Conservation (phyloP, 2,329 filamentous ascomycete species). For the Esteya vermicola region DNA sequence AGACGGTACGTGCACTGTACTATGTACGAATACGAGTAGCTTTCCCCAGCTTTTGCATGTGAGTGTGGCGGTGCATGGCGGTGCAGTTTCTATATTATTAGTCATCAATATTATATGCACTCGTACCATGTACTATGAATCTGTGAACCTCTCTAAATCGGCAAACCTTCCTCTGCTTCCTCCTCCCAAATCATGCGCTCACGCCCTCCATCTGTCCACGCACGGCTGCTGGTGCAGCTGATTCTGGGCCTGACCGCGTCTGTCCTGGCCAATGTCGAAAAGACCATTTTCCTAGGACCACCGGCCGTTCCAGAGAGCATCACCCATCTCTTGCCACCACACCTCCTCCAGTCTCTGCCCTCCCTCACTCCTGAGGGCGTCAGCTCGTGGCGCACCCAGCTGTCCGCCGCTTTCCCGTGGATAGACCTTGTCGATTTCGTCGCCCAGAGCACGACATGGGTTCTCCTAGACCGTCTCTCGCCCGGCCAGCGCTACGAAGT, state of each 20-base stretch:
- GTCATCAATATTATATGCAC: too few relatives aligned
- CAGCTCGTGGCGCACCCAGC: conserved; percentile 40
- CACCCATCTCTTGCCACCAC: conserved; percentile 44
- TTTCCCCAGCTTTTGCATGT: conserved; percentile 1
- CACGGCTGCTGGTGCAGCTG: too few relatives aligned
- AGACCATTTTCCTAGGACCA: conserved; percentile 74
- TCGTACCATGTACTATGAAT: too few relatives aligned
- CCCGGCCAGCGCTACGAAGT: conserved; percentile 74
- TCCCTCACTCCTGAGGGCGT: conserved; percentile 4
- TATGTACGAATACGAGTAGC: too few relatives aligned
- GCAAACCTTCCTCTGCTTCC: too few relatives aligned
- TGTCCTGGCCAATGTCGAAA: conserved; percentile 66
- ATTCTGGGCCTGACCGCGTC: conserved; percentile 6
- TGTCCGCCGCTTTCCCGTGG: conserved; percentile 56
- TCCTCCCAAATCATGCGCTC: too few relatives aligned
- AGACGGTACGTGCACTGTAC: too few relatives aligned
- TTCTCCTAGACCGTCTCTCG: conserved; percentile 57
- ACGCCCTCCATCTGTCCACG: too few relatives aligned
- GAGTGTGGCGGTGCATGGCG: not conserved
- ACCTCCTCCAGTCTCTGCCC: not conserved
- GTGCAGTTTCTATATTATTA: too few relatives aligned
- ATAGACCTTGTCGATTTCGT: conserved; percentile 27
- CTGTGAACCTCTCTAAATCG: too few relatives aligned
- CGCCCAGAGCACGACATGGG: conserved; percentile 63
- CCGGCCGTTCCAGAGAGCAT: conserved; percentile 32